Evolutionary conservation across 345 rosid genomes (phyloP).

Genomic region (Excoecaria agallocha): DNA sequence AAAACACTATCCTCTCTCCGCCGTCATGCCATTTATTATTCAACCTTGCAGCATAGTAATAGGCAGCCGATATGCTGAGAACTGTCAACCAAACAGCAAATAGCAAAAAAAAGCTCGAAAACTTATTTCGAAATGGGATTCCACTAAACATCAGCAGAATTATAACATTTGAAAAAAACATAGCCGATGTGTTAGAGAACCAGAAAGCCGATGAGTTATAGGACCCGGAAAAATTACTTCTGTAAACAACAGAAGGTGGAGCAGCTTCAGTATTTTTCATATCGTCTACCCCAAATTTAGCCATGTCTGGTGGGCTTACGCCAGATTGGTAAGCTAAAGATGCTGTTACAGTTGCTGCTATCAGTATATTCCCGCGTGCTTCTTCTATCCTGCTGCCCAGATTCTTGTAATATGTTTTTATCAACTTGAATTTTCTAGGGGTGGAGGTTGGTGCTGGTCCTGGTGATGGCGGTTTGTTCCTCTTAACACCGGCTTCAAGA

Average conservation of each 20-base stretch:
- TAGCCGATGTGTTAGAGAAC: neutral
- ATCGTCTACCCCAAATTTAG: too few relatives aligned
- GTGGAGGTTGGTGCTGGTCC: neutral
- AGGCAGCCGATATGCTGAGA: neutral
- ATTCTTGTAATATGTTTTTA: neutral
- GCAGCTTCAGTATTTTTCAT: too few relatives aligned
- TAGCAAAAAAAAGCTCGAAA: too few relatives aligned
- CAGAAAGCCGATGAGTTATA: neutral
- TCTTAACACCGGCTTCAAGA: slow-evolving; percentile 2
- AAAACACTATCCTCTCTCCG: too few relatives aligned
- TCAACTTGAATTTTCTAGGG: neutral
- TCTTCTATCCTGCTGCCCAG: neutral
- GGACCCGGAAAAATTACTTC: too few relatives aligned
- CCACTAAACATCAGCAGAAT: neutral
- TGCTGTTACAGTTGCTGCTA: neutral
- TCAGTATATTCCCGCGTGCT: neutral
- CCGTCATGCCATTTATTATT: too few relatives aligned
- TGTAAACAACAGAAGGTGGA: too few relatives aligned
- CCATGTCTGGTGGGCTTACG: neutral
- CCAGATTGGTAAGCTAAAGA: neutral
- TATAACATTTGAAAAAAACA: neutral
- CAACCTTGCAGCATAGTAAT: neutral
- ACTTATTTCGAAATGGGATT: neutral
- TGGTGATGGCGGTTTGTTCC: neutral
- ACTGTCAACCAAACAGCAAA: neutral